phyloP scores from a whole-genome alignment of 495 filamentous ascomycete species.

The Xanthoparmelia taractica region DNA sequence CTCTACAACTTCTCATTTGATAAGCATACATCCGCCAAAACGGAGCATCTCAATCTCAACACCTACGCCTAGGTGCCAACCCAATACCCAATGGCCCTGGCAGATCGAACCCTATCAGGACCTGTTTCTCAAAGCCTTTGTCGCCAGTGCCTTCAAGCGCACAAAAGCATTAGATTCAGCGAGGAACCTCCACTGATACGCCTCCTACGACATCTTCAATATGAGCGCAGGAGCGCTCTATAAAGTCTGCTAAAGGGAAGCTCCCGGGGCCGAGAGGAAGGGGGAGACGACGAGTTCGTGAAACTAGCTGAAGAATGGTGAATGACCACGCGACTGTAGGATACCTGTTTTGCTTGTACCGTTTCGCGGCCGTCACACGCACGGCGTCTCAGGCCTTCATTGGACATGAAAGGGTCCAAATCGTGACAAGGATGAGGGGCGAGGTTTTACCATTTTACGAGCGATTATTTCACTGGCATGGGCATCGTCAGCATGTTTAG shows the following conservation, averaged over 20 bases:
- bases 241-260: too few relatives aligned
- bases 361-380: not conserved
- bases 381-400: not conserved
- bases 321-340: not conserved
- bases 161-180: not conserved
- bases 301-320: not conserved
- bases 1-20: not conserved
- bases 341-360: not conserved
- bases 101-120: not conserved
- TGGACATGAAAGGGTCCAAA: not conserved
- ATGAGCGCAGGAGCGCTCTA: not conserved
- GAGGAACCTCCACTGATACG: not conserved
- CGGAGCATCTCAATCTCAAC: not conserved
- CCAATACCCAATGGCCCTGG: not conserved
- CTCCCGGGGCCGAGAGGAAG: not conserved
- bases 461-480: not conserved
- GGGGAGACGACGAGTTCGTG: not conserved
- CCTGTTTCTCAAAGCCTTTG: not conserved
- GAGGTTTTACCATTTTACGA: not conserved
- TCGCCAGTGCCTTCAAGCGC: not conserved
- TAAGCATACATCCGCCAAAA: not conserved
- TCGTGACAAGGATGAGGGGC: not conserved
- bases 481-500: not conserved
- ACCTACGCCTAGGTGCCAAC: not conserved
- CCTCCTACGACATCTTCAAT: not conserved